A percentile compares a stretch with the other conserved stretches of the same genome.
These are phyloP conservation scores for Filobasidium floriforme DNA, from an alignment of 768 basidiomycete genomes.

Conservation along the genomic window DNA sequence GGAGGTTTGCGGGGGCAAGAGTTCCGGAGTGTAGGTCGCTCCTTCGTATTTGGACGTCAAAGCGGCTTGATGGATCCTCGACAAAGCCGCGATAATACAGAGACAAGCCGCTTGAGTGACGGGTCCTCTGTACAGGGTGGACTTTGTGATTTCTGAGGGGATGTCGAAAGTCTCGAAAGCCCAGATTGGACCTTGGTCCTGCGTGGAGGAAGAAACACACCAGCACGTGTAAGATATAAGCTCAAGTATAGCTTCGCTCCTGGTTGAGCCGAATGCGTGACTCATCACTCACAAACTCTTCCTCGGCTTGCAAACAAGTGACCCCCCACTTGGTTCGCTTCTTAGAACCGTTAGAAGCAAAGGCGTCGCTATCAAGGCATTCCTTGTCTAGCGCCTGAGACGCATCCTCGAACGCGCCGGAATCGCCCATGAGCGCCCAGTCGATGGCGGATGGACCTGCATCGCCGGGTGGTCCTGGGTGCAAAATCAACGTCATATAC, in stretches of 20 bases:
- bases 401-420: slow-evolving; percentile 26
- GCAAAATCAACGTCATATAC: slow-evolving; percentile 38
- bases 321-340: slow-evolving; percentile 33
- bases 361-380: neutral
- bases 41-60: neutral
- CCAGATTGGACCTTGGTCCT: slow-evolving; percentile 40
- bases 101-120: slow-evolving; percentile 30
- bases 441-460: slow-evolving; percentile 40
- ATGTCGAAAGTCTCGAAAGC: slow-evolving; percentile 39
- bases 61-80: slow-evolving; percentile 26
- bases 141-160: slow-evolving; percentile 31
- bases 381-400: slow-evolving; percentile 22
- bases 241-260: too few relatives aligned
- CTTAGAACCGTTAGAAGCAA: slow-evolving; percentile 3
- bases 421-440: slow-evolving; percentile 36
- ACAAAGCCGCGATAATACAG: slow-evolving; percentile 30
- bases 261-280: neutral
- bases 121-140: slow-evolving; percentile 32
- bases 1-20: neutral
- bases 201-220: slow-evolving; percentile 10
- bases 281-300: slow-evolving; percentile 11
- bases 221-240: neutral
- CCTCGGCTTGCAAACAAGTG: slow-evolving; percentile 38
- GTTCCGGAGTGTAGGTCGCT: neutral
- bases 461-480: slow-evolving; percentile 41